Evolutionary conservation across 495 filamentous ascomycete species (phyloP), one percentile per base, ranked within the genome.

Genomic region (Penicillium silybi): DNA sequence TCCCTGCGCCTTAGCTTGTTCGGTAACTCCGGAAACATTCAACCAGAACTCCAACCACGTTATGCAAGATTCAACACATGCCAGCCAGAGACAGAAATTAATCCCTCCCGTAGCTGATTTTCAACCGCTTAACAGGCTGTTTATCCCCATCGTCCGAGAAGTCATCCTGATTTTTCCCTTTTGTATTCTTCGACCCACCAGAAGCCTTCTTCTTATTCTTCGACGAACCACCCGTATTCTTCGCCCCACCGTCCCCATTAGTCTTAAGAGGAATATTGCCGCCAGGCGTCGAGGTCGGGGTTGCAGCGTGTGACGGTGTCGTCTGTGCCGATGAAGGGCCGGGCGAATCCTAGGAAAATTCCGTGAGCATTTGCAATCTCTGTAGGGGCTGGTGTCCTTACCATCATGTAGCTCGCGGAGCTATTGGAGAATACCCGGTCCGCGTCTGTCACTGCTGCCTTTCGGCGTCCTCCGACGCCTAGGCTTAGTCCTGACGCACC

Each of bases 341-440:
- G 1, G 75, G 73, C 6, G 76, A 75, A 38, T 80, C 77, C 75
- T 78, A 53, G 18, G 8, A 27, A 49, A 0, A 25, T 13, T 6
- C 19, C 15, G 39, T 64, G 19, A 62, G 54, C 46, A 22, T 7
- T 16, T n/a, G 19, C 16, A 41, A 10, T 19, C 10, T 41, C 6
- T 41, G 3, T 17, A 41, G 15, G 18, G 8, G 5, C 9, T n/a
- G 22, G n/a, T 22, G 6, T 23, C 22, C 41, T 25, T 43, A 78
- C 77, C 57, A 76, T 48, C 75, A 75, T 77, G 52, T 73, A 81
- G 47, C 71, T 71, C 18, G 74, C 75, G 7, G 76, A 79, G 52
- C 77, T 80, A 46, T 71, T 58, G 27, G 72, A 76, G 54, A 81
- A 81, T 18, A 81, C 75, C 41, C 78, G 65, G 62, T 81, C 78